Evolutionary conservation across 768 basidiomycete species (phyloP).

Genomic region (Coprinellus micaceus): DNA sequence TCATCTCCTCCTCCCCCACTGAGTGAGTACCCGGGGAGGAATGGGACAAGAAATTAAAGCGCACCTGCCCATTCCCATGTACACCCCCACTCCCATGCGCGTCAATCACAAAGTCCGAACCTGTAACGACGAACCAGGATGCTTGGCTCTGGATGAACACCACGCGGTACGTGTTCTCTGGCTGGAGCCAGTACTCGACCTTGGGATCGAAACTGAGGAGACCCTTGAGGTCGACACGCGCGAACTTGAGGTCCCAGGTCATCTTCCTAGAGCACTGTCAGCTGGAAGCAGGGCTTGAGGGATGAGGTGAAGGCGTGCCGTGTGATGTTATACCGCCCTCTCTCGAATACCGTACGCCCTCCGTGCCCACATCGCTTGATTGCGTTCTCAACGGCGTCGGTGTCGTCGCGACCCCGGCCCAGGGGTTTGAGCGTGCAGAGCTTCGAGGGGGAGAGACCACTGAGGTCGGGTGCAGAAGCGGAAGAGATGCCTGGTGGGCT

Average conservation of each 20-base stretch:
- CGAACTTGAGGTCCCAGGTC: constrained; percentile 46
- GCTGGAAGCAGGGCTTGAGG: background rate
- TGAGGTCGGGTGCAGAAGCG: background rate
- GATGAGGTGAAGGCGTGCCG: constrained; percentile 25
- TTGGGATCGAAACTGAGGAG: constrained; percentile 48
- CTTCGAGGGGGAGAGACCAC: background rate
- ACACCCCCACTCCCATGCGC: constrained; percentile 55
- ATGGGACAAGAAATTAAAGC: background rate
- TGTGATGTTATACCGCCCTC: constrained; percentile 50
- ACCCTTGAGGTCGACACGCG: constrained; percentile 44
- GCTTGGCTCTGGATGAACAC: constrained; percentile 64
- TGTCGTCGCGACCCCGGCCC: background rate
- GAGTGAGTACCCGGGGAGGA: background rate
- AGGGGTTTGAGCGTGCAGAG: background rate
- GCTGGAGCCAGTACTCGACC: constrained; percentile 53
- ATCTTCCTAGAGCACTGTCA: constrained; percentile 39
- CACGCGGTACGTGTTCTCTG: constrained; percentile 54
- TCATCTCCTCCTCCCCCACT: too few relatives aligned
- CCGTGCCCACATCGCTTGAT: constrained; percentile 46
- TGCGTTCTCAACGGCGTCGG: constrained; percentile 41
- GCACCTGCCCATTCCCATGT: constrained; percentile 55
- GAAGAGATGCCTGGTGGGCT: too few relatives aligned
- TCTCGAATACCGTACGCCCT: constrained; percentile 42
- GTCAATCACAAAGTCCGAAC: constrained; percentile 51
- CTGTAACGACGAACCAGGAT: constrained; percentile 62